Evolutionary conservation across 768 basidiomycete species (phyloP), one percentile per base, ranked within the genome.

Genomic region (Nevesoporus exiguus): DNA sequence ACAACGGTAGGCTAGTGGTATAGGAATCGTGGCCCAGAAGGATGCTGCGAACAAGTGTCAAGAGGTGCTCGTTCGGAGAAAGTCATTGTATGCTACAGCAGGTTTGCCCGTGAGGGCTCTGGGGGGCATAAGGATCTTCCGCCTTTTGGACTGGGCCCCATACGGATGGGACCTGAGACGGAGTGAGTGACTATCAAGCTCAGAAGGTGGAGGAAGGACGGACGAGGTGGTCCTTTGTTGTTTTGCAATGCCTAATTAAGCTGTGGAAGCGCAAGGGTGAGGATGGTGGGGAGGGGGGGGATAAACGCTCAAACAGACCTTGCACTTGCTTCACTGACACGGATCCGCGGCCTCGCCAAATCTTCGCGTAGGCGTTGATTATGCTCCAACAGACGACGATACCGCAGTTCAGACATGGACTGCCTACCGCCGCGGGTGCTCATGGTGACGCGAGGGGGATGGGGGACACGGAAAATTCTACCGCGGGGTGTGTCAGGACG

Each of bases 141-240:
- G 83, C 84, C 66, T 89, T 90, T 59, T 84, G 84, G n/a, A 96
- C 86, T 22, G 91, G 87, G 10, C 97, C 97, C 97, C 97, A 99
- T 1, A 99, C 92, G 19, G 90, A 93, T 24, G 95, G 94, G 46
- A 96, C 88, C 89, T 94, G 65, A 22, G 63, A 27, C 49, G 47
- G 58, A 34, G 60, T 65, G 48, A 65, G 63, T 33, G 55, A 59
- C 21, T 47, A 36, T 25, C 50, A 36, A 33, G 33, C 1, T 0
- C 47, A 54, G 57, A 22, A 37, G 54, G 52, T 57, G 37, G 49
- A 2, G 7, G 5, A 30, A 27, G 44, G 56, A 73, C 80, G 62
- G 55, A 84, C 83, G 47, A 87, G 80, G 60, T 82, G 81, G 65
- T 90, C 88, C 62, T 77, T 82, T 31, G 86, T 89, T 21, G 80